Evolutionary conservation across 345 rosid species (phyloP).

Genomic region (Psidium friedrichsthalianum): DNA sequence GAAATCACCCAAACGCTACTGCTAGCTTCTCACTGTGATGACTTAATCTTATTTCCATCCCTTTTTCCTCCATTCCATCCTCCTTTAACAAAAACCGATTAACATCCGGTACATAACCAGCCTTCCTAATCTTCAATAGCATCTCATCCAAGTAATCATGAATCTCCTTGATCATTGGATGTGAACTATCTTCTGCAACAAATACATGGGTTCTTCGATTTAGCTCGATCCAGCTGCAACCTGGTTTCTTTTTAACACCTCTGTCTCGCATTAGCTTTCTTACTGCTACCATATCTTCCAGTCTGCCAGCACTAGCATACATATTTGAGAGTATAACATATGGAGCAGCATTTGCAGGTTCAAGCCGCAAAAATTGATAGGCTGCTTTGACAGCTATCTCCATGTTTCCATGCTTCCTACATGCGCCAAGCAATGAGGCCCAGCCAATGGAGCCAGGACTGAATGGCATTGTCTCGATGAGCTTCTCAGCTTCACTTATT

Average conservation of each 20-base stretch:
- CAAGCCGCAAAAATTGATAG: conserved; percentile 39
- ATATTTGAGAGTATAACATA: conserved; percentile 84
- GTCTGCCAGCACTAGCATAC: conserved; percentile 47
- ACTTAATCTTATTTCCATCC: conserved; percentile 49
- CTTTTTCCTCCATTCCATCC: conserved; percentile 35
- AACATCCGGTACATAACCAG: conserved; percentile 71
- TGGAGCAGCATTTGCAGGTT: conserved; percentile 68
- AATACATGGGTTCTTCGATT: conserved; percentile 54
- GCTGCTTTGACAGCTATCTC: conserved; percentile 70
- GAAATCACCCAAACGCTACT: conserved; percentile 74
- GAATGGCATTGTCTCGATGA: conserved; percentile 65
- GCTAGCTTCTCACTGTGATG: conserved; percentile 92
- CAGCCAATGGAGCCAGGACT: conserved; percentile 52
- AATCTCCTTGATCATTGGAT: conserved; percentile 62
- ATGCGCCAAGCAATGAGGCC: conserved; percentile 83
- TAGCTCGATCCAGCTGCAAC: conserved; percentile 89
- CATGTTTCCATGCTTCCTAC: conserved; percentile 57
- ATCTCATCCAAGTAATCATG: conserved; percentile 51
- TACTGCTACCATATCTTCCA: conserved; percentile 58
- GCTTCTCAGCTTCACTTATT: conserved; percentile 63
- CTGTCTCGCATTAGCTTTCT: conserved; percentile 70
- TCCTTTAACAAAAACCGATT: conserved; percentile 55
- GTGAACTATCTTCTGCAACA: conserved; percentile 78
- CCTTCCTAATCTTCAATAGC: conserved; percentile 43
- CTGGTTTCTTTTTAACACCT: conserved; percentile 76